Conservation (phyloP, 768 basidiomycete genomes). For the Lactifluus subvellereus region DNA sequence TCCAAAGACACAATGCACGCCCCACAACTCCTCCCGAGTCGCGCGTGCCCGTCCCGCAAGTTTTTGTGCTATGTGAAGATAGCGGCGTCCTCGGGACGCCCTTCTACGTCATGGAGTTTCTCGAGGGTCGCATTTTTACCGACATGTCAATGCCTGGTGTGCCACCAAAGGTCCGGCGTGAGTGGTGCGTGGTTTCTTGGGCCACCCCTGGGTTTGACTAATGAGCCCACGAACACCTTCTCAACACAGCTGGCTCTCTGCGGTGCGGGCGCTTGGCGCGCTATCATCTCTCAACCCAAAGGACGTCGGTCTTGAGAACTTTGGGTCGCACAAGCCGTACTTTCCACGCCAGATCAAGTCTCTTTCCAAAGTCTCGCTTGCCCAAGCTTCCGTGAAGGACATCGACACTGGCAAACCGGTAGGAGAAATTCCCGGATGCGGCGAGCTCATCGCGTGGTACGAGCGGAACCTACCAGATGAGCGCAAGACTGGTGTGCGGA, state of each 20-base stretch:
- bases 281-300: slow-evolving; percentile 60
- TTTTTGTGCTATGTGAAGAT: slow-evolving; percentile 81
- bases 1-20: slow-evolving; percentile 65
- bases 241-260: slow-evolving; percentile 64
- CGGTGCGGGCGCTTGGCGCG: slow-evolving; percentile 62
- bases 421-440: slow-evolving; percentile 72
- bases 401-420: slow-evolving; percentile 51
- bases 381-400: slow-evolving; percentile 66
- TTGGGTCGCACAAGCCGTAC: slow-evolving; percentile 72
- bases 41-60: slow-evolving; percentile 78
- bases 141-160: slow-evolving; percentile 74
- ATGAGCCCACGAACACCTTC: neutral
- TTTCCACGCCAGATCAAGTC: slow-evolving; percentile 94
- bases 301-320: slow-evolving; percentile 60
- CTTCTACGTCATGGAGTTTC: slow-evolving; percentile 96
- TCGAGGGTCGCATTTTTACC: slow-evolving; percentile 92
- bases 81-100: slow-evolving; percentile 71
- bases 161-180: slow-evolving; percentile 50
- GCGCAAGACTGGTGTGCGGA: slow-evolving; percentile 62
- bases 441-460: slow-evolving; percentile 76
- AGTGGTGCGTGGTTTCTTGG: slow-evolving; percentile 49
- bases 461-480: slow-evolving; percentile 69
- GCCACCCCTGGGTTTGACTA: neutral
- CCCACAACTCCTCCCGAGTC: slow-evolving; percentile 43
- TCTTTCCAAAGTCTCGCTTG: slow-evolving; percentile 71